Percentiles rank a stretch among this genome's conserved stretches.
Conservation (phyloP, 2,329 filamentous ascomycete genomes). For the Remersonia thermophila region DNA sequence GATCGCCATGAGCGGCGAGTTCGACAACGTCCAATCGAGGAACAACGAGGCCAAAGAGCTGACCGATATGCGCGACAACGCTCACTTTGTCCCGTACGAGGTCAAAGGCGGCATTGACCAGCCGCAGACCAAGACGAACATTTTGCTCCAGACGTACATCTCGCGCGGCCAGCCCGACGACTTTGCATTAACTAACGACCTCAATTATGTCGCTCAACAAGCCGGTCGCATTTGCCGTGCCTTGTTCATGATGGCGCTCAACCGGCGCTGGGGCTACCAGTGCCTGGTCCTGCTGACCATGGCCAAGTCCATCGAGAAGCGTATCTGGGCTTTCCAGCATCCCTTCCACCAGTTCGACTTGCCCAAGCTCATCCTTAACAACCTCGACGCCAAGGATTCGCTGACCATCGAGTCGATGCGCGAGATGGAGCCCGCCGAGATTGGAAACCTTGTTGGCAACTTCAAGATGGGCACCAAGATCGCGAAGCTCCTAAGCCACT, state of each 20-base stretch:
- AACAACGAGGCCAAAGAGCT: constrained; percentile 86
- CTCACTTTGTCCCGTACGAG: constrained; percentile 62
- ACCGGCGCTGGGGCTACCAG: constrained; percentile 89
- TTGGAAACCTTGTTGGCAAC: constrained; percentile 85
- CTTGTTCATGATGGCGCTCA: constrained; percentile 93
- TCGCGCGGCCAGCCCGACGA: constrained; percentile 80
- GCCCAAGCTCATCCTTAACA: constrained; percentile 67
- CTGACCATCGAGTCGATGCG: constrained; percentile 70
- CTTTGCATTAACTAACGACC: constrained; percentile 84
- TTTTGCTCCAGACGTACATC: constrained; percentile 87
- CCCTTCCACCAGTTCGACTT: constrained; percentile 92
- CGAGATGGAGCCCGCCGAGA: constrained; percentile 88
- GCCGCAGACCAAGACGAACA: constrained; percentile 87
- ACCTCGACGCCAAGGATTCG: constrained; percentile 69
- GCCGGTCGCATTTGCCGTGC: constrained; percentile 87
- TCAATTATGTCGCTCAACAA: constrained; percentile 91
- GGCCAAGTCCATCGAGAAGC: constrained; percentile 94
- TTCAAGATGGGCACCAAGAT: constrained; percentile 75
- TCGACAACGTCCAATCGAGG: constrained; percentile 88
- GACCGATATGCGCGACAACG: constrained; percentile 56
- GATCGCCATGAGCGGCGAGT: constrained; percentile 96
- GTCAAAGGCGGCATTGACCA: constrained; percentile 60
- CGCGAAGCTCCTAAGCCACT: constrained; percentile 70
- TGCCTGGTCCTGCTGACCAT: constrained; percentile 82
- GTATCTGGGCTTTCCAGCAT: constrained; percentile 90